phyloP scores from a whole-genome alignment of 306 rosid species.

The Alnus rubra region DNA sequence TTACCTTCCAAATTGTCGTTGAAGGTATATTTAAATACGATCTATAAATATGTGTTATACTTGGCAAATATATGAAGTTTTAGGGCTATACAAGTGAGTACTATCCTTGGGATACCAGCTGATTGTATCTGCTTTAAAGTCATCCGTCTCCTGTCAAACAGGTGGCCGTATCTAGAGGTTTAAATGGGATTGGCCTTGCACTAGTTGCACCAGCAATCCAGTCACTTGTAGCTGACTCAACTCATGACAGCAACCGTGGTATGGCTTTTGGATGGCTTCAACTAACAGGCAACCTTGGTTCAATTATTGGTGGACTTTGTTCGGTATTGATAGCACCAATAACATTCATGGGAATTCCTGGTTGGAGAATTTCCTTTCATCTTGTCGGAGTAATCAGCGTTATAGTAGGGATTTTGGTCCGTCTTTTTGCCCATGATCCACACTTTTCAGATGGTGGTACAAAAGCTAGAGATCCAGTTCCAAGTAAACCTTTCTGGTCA shows the following conservation, averaged over 20 bases:
- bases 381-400: conserved; percentile 79
- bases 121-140: conserved; percentile 47
- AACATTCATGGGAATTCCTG: conserved; percentile 79
- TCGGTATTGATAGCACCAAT: conserved; percentile 75
- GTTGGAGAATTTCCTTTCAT: conserved; percentile 94
- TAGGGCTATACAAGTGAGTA: conserved; percentile 3
- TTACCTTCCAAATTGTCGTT: not conserved
- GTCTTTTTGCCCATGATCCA: conserved; percentile 77
- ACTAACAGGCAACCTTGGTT: conserved; percentile 78
- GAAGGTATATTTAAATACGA: not conserved
- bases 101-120: conserved; percentile 28
- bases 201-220: conserved; percentile 90
- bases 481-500: conserved; percentile 53
- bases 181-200: conserved; percentile 95
- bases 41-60: not conserved
- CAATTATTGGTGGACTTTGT: conserved; percentile 76
- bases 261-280: conserved; percentile 97
- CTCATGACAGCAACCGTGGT: conserved; percentile 83
- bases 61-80: conserved; percentile 12
- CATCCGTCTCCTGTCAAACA: conserved; percentile 40
- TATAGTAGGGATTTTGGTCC: conserved; percentile 63
- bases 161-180: conserved; percentile 89
- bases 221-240: conserved; percentile 93
- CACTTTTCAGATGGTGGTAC: conserved; percentile 47
- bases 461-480: conserved; percentile 26